Evolutionary conservation across 306 rosid genomes (phyloP).

Genomic region (Cajanus cajan): DNA sequence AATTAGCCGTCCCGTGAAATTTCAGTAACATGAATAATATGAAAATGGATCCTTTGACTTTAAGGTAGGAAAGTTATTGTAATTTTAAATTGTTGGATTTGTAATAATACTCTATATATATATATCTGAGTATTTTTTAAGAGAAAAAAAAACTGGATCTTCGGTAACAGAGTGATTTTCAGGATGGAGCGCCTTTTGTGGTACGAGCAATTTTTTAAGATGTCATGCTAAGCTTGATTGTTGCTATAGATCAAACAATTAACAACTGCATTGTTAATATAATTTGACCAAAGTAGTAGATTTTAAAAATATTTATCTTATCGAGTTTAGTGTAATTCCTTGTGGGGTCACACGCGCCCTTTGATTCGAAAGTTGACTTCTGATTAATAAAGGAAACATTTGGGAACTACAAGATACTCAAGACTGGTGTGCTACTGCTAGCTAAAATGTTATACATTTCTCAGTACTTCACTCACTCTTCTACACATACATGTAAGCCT

Average conservation of each 20-base stretch:
- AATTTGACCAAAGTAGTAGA: slow-evolving; percentile 20
- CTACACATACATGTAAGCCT: neutral
- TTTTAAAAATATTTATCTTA: neutral
- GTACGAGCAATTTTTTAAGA: neutral
- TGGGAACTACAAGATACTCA: slow-evolving; percentile 36
- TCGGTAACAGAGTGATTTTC: slow-evolving; percentile 8
- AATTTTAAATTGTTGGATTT: too few species aligned
- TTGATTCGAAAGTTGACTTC: slow-evolving; percentile 54
- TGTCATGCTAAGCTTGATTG: neutral
- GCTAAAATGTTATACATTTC: neutral
- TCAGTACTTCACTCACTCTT: neutral
- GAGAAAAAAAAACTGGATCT: slow-evolving; percentile 36
- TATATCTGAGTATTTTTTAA: neutral
- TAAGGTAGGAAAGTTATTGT: too few species aligned
- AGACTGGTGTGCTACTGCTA: neutral
- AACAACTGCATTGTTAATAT: slow-evolving; percentile 2
- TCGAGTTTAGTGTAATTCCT: slow-evolving; percentile 28
- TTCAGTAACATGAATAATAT: neutral
- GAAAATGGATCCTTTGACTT: too few species aligned
- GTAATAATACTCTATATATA: neutral
- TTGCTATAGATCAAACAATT: neutral
- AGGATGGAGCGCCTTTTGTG: neutral
- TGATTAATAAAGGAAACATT: slow-evolving; percentile 30
- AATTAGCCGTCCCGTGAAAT: neutral
- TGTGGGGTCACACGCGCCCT: slow-evolving; percentile 37